These are phyloP conservation scores for Clarireedia homoeocarpa DNA, from an alignment of 2,329 filamentous ascomycete species.

Conservation along the genomic window DNA sequence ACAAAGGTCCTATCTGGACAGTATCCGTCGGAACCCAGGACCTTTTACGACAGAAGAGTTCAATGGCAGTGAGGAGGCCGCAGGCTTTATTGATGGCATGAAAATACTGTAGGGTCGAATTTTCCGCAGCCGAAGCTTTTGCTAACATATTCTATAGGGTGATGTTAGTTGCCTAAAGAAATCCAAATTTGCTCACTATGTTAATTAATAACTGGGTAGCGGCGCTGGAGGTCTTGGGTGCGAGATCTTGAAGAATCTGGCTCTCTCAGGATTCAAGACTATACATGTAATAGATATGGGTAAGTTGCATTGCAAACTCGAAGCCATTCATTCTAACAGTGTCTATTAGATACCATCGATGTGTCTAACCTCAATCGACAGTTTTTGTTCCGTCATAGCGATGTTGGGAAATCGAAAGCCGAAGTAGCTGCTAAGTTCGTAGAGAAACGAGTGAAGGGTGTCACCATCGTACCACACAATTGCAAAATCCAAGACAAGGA, in stretches of 20 bases:
- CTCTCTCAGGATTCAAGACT: slow-evolving; percentile 88
- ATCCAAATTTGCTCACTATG: background rate
- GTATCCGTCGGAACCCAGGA: slow-evolving; percentile 66
- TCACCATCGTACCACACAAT: slow-evolving; percentile 89
- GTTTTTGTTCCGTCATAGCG: slow-evolving; percentile 85
- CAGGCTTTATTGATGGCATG: slow-evolving; percentile 54
- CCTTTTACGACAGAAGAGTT: slow-evolving; percentile 67
- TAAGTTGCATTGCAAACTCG: slow-evolving; percentile 31
- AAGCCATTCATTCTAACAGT: slow-evolving; percentile 7
- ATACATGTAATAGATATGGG: slow-evolving; percentile 99
- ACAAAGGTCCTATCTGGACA: slow-evolving; percentile 76
- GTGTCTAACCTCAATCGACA: slow-evolving; percentile 97
- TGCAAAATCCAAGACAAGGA: slow-evolving; percentile 96
- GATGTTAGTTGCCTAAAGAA: slow-evolving; percentile 25
- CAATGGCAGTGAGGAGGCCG: slow-evolving; percentile 41
- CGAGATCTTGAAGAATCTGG: slow-evolving; percentile 93
- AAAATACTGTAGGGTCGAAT: slow-evolving; percentile 57
- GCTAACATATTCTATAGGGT: slow-evolving; percentile 17
- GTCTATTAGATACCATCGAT: slow-evolving; percentile 76
- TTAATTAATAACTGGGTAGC: slow-evolving; percentile 38
- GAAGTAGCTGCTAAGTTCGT: slow-evolving; percentile 90
- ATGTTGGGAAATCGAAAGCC: slow-evolving; percentile 91
- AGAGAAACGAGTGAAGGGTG: slow-evolving; percentile 78
- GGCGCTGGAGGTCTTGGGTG: slow-evolving; percentile 92
- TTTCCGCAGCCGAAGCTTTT: slow-evolving; percentile 12